Base-by-base conservation (phyloP, 2,329 filamentous ascomycete genomes). In the Davidsoniella neocaledoniae region DNA sequence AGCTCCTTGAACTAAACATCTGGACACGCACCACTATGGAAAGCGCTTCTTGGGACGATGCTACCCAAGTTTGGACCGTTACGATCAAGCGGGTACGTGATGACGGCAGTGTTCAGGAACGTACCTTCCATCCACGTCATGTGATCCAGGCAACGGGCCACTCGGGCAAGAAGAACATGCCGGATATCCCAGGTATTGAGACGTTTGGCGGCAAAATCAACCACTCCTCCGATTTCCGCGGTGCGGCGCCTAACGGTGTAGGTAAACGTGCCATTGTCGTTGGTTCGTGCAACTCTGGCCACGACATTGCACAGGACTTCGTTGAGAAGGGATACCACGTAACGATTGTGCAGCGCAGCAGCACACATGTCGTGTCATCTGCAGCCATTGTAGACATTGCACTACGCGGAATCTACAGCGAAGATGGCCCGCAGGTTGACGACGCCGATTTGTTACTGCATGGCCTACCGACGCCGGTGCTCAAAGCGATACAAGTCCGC, bases 231-330 rank as follows among this genome's bases (percentile, higher is more conserved):
- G 69, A 76, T 2, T 79, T 79, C 54, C 62, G 66, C 0, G 77
- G 76, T 0, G 74, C 76, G 0, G 60, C 62, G 2, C 59, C 67
- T 0, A 59, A 67, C 2, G 62, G 66, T 12, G 19, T 43, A 6
- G 71, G 71, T 1, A 79, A 77, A 58, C 79, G 74, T 53, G 79
- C 75, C 0, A 63, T 83, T 1, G 73, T 86, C 0, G 68, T 85
- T 0, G 81, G 81, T 1, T 77, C 74, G 1, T 81, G 79, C 60
- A 84, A 83, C 61, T 81, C 77, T 0, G 77, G 69, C 5, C 77
- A 82, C 56, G 81, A 84, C 54, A 83, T 83, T 50, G 74, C 77
- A 0, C 79, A 83, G 51, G 77, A 83, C 54, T 83, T 72, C 56
- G 69, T 73, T 36, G 78, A 83, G 56, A 75, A 77, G 46, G 81